Evolutionary conservation across 768 basidiomycete genomes (phyloP), one percentile per base, ranked within the genome.

Genomic region (Naematelia encephala): DNA sequence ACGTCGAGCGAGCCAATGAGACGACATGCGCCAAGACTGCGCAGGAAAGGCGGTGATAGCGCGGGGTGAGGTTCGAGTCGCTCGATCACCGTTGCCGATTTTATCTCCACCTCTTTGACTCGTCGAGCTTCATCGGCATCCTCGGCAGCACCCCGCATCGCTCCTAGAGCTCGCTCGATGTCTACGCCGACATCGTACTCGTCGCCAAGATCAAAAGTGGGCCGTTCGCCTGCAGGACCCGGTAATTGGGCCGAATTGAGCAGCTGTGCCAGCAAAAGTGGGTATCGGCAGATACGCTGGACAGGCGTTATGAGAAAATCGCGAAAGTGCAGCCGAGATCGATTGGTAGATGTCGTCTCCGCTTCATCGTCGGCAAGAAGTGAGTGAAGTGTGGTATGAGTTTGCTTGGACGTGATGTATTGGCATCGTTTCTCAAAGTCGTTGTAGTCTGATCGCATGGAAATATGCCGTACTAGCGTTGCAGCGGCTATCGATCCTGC

Each of bases 251-350:
- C 59, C 11, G 67, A 57, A 16, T 60, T 64, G 28, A 76, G 78
- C 30, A 96, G 82, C 67, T 88, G 86, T 57, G 86, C 86, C 46
- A 99, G 83, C 8, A 99, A 82, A 51, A 98, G 82, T 16, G 92
- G 91, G 72, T 99, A 99, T 67, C 87, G 89, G 83, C 93, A 97
- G 51, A 99, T 87, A 51, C 92, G 82, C 77, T 99, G 94, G 14
- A 97, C 83, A n/a, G 94, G 94, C 77, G 91, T 91, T 79, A 99
- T 97, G 79, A 97, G 82, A 73, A 92, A 92, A 78, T 98, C 94
- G 65, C 84, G 79, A 75, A 81, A 74, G 56, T 76, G 77, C 10
- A 81, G 67, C 27, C 71, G 68, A 21, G 62, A 70, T 10, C 67
- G 68, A 39, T 59, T 62, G n/a, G 63, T 49, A 1, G 54, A 51